Evolutionary conservation across 2,329 filamentous ascomycete species (phyloP), one percentile per base, ranked within the genome.

Genomic region (Aspergillus hiratsukae): DNA sequence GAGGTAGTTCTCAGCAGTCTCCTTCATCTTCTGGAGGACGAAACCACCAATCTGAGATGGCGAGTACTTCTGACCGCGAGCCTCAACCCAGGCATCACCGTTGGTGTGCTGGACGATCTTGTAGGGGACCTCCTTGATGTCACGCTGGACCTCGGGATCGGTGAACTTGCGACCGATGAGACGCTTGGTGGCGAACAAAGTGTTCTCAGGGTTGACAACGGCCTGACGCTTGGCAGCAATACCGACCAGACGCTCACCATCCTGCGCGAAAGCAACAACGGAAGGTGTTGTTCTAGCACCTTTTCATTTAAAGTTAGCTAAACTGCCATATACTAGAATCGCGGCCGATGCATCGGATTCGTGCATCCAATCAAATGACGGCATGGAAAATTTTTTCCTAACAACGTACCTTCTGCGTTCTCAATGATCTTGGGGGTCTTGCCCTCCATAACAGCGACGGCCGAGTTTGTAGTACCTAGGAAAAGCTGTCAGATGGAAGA

Each of bases 41-140:
- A 97, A 96, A 72, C 92, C 93, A 84, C 93, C 93, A 63, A 97
- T 90, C 79, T 97, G 93, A n/a, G 92, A 96, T 56, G 93, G 93
- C 64, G 92, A 97, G 83, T 97, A 97, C 78, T 92, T 96, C 79
- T 97, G 87, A 73, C 87, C 91, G 67, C 91, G 91, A 68, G 92
- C 90, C 78, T 92, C 86, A 62, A 97, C 89, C 93, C 93, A 97
- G 61, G 93, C 93, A 74, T 97, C 93, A 68, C 93, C 93, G 76
- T 97, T 97, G 80, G 81, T 86, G 86, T 97, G 93, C 81, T 96
- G 91, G 58, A 96, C 88, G 67, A 97, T 97, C 86, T 96, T 97
- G 86, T 96, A 97, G 59, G 93, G 93, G 11, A 97, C 92, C 80
- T 97, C 90, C 81, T 96, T 91, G 75, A 97, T 90, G 74, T 97